Evolutionary conservation across 2,329 filamentous ascomycete species (phyloP), one percentile per base, ranked within the genome.

Genomic region (Teratosphaeria pseudoeucalypti): DNA sequence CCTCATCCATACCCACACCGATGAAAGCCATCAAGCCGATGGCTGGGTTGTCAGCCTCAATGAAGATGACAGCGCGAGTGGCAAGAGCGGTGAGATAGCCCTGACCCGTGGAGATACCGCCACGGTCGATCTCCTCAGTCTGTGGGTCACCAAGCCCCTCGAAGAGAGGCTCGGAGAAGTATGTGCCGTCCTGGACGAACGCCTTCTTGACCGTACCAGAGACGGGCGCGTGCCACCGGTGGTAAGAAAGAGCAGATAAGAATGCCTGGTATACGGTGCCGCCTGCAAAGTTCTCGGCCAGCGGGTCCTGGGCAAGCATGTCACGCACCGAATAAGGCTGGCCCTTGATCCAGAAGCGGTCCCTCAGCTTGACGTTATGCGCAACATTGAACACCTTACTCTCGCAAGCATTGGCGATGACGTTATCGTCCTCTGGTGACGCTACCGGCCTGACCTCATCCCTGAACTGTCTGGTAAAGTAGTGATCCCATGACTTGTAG

Each of bases 1-100:
- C 87, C 73, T 92, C 88, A 52, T 84, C 85, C 88, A 91, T 90
- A 1, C 88, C 88, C 3, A 91, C 81, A 1, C 82, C 84, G 12
- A 91, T 75, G 63, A 90, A 87, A 0, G 81, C 85, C 78, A 91
- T 81, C 34, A 90, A 73, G 0, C 88, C 88, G 43, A 90, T 84
- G 1, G 77, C 77, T 1, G 79, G 77, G 63, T 88, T 85, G 63
- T 89, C 86, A 0, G 87, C 85, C 70, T 90, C 79, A 60, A 90
- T 82, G 67, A 88, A 83, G 63, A 91, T 84, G 53, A 91, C 72
- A 0, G 83, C 86, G 5, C 88, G 77, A 2, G 88, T 86, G 0
- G 88, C 87, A n/a, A 87, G 75, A 0, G 81, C 78, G 0, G 84
- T 82, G 39, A 90, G 72, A 63, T 89, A 91, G 0, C 83, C 84